Evolutionary conservation across 345 rosid genomes (phyloP), one percentile per base, ranked within the genome.

Genomic region (Syzygium aromaticum): DNA sequence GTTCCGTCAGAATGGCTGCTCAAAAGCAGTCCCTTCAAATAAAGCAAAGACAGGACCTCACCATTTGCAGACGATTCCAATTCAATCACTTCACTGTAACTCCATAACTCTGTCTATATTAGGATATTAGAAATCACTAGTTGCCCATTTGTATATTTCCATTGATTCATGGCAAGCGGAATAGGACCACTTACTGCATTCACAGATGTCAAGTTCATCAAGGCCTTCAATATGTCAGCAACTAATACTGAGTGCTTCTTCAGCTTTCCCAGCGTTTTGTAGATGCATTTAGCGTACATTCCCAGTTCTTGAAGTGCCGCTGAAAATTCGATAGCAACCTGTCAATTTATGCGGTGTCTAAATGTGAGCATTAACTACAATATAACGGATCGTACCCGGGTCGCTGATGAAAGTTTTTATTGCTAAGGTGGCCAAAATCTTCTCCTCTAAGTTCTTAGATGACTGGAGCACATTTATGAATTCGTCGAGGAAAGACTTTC

Each of bases 1-100:
- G 96, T 93, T 86, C 97, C 97, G 85, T 94, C 97, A 4, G 96
- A 92, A 89, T 95, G 96, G 87, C 97, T 88, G 92, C 95, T 93
- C 38, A 95, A 27, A 78, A 95, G 78, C 28, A 92, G 89, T 84
- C 92, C 92, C 87, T 92, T 93, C 7, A 92, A 56, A 85, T 92
- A 90, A 78, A 89, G 88, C 90, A 94, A 90, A 84, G 92, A 93
- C 86, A 94, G 86, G 64, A 94, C 91, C 87, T 94, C 95, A 5
- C 95, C 94, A 87, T 95, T 95, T 54, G 86, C 85, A 51, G 87
- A 86, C 33, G 91, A 90, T 52, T 93, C 95, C 84, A 90, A 14
- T 86, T 93, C 94, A 3, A 40, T 89, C 19, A 90, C 86, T 85
- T 93, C 92, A 22, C 87, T 88, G 85, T 90, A 94, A 86, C 90